A percentile compares a stretch with the other conserved stretches of the same genome.
These are phyloP conservation scores for Celoporthe dispersa DNA, from an alignment of 2,329 filamentous ascomycete species.

Conservation along the genomic window DNA sequence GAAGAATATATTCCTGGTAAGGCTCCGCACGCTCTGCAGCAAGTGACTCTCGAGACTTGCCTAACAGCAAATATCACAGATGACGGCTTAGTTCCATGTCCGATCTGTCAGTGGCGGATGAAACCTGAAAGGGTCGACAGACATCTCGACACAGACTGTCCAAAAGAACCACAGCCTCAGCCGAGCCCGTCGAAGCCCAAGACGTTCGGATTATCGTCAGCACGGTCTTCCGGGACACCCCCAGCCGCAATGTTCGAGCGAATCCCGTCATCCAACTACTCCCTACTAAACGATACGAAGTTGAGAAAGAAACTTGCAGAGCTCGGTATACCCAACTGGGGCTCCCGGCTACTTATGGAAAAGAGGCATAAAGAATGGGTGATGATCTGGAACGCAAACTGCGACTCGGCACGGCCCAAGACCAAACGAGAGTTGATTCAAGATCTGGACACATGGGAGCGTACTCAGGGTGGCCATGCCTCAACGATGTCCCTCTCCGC, in stretches of 20 bases:
- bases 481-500: slow-evolving; percentile 44
- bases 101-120: slow-evolving; percentile 80
- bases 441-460: slow-evolving; percentile 87
- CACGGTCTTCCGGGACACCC: slow-evolving; percentile 25
- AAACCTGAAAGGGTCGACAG: slow-evolving; percentile 75
- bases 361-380: slow-evolving; percentile 90
- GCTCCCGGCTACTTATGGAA: slow-evolving; percentile 72
- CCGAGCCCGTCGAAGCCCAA: slow-evolving; percentile 34
- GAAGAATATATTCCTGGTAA: slow-evolving; percentile 39
- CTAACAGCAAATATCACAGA: slow-evolving; percentile 44
- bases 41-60: background rate
- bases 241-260: slow-evolving; percentile 57
- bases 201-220: slow-evolving; percentile 12
- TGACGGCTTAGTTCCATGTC: slow-evolving; percentile 81
- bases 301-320: slow-evolving; percentile 83
- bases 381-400: slow-evolving; percentile 96
- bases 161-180: slow-evolving; percentile 43
- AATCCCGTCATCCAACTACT: slow-evolving; percentile 83
- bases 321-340: slow-evolving; percentile 74
- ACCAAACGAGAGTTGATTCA: slow-evolving; percentile 71
- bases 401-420: slow-evolving; percentile 78
- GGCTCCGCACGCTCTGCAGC: background rate
- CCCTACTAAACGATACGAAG: slow-evolving; percentile 77
- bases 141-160: slow-evolving; percentile 74
- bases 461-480: slow-evolving; percentile 71